phyloP scores from a whole-genome alignment of 306 rosid genomes.

The Glycyrrhiza uralensis region DNA sequence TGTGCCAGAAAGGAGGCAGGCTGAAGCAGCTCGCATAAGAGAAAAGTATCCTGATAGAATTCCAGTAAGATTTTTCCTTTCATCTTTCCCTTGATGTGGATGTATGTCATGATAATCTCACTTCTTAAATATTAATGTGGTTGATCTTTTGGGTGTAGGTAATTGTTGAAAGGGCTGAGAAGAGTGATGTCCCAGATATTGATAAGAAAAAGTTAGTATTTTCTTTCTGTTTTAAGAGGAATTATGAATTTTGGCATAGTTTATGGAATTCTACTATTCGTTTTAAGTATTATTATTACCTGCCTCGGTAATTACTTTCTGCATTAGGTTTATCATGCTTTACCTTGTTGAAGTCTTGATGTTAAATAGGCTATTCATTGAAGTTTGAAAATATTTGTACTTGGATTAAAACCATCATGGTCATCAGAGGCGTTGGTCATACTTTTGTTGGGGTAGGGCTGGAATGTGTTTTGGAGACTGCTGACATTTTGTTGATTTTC shows the following conservation, averaged over 20 bases:
- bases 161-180: constrained; percentile 89
- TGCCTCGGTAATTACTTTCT: background rate
- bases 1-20: constrained; percentile 79
- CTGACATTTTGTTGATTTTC: background rate
- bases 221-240: background rate
- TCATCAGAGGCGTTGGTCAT: too few relatives aligned
- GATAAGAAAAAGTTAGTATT: constrained; percentile 83
- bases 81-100: background rate
- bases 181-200: constrained; percentile 80
- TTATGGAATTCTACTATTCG: background rate
- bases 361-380: background rate
- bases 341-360: constrained; percentile 5
- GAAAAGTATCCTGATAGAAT: constrained; percentile 91
- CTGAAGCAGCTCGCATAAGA: constrained; percentile 87
- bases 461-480: background rate
- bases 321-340: background rate
- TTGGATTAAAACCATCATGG: background rate
- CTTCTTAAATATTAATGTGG: constrained; percentile 9
- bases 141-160: constrained; percentile 44
- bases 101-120: background rate
- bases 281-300: background rate
- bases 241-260: background rate
- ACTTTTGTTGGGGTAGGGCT: background rate
- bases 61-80: constrained; percentile 47
- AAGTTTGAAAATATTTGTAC: background rate